Conservation (phyloP, 495 filamentous ascomycete species). For the Xylaria acuta region DNA sequence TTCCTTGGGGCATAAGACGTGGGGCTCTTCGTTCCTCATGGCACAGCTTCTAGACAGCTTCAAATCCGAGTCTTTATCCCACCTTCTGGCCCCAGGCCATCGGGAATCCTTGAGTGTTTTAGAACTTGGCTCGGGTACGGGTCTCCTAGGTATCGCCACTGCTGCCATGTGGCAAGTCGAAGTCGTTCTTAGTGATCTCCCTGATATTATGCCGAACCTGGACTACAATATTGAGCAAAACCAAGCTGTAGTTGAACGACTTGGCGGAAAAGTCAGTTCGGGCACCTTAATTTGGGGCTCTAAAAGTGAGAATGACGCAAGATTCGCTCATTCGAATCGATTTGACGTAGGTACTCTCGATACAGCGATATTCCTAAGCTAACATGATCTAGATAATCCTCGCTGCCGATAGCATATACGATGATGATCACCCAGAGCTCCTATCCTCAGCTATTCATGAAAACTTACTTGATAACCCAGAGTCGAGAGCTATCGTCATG, state of each 20-base stretch:
- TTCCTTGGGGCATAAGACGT: conserved; percentile 90
- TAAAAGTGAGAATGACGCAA: conserved; percentile 40
- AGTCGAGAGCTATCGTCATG: conserved; percentile 52
- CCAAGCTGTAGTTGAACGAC: conserved; percentile 36
- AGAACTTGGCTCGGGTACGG: conserved; percentile 71
- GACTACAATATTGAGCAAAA: conserved; percentile 48
- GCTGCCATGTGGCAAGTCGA: conserved; percentile 49
- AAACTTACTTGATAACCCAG: conserved; percentile 43
- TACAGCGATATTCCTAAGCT: conserved; percentile 13
- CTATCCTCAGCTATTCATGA: conserved; percentile 48
- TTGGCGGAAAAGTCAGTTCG: conserved; percentile 45
- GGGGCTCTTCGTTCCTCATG: conserved; percentile 86
- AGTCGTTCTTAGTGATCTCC: conserved; percentile 56
- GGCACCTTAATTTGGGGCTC: conserved; percentile 52
- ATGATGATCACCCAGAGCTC: conserved; percentile 54
- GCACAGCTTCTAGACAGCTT: conserved; percentile 70
- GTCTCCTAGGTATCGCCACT: conserved; percentile 63
- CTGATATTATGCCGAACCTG: conserved; percentile 53
- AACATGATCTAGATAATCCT: conserved; percentile 46
- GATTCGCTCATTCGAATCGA: conserved; percentile 41
- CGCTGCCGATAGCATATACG: conserved; percentile 54
- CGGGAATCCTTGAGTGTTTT: conserved; percentile 44
- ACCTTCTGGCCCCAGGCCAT: conserved; percentile 40
- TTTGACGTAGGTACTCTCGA: conserved; percentile 44
- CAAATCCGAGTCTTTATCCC: conserved; percentile 41